Conservation (phyloP, 1,139 yeast species). For the Sugiyamaella novakii region DNA sequence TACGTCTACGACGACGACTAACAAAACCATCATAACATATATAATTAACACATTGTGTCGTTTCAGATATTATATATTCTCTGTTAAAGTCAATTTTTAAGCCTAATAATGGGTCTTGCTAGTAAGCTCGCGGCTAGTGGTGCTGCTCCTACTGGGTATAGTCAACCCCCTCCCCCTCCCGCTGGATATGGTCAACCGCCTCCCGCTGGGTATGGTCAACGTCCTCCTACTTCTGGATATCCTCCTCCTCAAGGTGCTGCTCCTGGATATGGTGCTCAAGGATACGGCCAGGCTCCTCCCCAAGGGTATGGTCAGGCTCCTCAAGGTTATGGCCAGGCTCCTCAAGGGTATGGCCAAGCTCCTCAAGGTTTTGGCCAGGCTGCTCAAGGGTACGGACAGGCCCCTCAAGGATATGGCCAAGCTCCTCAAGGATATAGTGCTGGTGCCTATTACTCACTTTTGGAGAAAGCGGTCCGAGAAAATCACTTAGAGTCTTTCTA, state of each 20-base stretch:
- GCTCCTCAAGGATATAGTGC: neutral
- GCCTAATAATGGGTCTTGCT: constrained; percentile 37
- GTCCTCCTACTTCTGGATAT: neutral
- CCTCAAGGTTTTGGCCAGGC: constrained; percentile 20
- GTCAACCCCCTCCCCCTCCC: constrained; percentile 11
- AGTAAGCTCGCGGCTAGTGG: constrained; percentile 31
- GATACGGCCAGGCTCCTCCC: constrained; percentile 11
- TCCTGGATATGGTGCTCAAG: neutral
- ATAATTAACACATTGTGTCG: too few species aligned
- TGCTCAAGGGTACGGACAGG: constrained; percentile 7
- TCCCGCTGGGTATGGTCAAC: neutral
- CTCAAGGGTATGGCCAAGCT: neutral
- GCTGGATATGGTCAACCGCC: constrained; percentile 1
- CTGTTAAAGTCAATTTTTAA: too few species aligned
- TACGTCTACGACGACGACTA: too few species aligned
- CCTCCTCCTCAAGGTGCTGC: constrained; percentile 4
- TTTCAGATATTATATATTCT: too few species aligned
- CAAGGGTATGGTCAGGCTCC: constrained; percentile 8
- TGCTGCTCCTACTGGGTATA: constrained; percentile 15
- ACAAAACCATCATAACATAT: too few species aligned
- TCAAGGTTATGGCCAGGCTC: constrained; percentile 24
- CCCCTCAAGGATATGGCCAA: constrained; percentile 23
- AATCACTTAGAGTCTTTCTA: constrained; percentile 39
- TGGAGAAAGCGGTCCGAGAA: constrained; percentile 39
- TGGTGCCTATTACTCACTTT: constrained; percentile 25